These are phyloP conservation scores for Thalassiosira hispida DNA, from an alignment of 352 stramenopile species.

Conservation along the genomic window DNA sequence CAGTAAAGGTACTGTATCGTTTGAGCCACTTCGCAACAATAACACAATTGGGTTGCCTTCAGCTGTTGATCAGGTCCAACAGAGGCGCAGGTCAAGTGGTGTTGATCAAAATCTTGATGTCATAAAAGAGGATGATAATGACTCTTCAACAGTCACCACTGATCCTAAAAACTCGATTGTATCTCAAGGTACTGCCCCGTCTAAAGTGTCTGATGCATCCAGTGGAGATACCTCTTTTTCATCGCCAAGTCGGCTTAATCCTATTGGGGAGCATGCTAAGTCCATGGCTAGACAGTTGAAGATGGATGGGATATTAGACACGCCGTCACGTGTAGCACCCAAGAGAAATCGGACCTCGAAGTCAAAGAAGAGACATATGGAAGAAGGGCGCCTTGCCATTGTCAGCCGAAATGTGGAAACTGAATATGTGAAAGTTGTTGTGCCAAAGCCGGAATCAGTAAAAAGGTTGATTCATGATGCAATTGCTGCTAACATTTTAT, in stretches of 20 bases:
- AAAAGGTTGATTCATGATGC: conserved; percentile 57
- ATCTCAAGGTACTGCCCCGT: not conserved
- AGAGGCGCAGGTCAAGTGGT: conserved; percentile 1
- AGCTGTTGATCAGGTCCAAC: not conserved
- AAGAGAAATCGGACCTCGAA: not conserved
- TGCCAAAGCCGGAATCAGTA: conserved; percentile 56
- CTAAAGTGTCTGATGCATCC: not conserved
- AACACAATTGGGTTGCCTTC: not conserved
- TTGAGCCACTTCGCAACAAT: not conserved
- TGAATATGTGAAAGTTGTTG: conserved; percentile 54
- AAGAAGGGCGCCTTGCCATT: conserved; percentile 42
- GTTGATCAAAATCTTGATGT: conserved; percentile 9
- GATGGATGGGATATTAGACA: conserved; percentile 4
- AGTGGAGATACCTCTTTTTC: not conserved
- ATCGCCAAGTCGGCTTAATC: not conserved
- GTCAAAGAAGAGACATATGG: conserved; percentile 14
- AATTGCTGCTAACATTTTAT: conserved; percentile 62
- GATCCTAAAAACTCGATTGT: too few species aligned
- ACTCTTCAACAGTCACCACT: not conserved
- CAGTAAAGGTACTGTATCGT: not conserved
- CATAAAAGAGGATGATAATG: conserved; percentile 8
- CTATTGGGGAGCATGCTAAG: conserved; percentile 12
- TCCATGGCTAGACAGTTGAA: conserved; percentile 12
- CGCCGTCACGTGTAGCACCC: not conserved
- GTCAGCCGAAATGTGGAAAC: conserved; percentile 30